Evolutionary conservation across 2,329 filamentous ascomycete species (phyloP).

Genomic region (Paecilomyces dactylethromorphus): DNA sequence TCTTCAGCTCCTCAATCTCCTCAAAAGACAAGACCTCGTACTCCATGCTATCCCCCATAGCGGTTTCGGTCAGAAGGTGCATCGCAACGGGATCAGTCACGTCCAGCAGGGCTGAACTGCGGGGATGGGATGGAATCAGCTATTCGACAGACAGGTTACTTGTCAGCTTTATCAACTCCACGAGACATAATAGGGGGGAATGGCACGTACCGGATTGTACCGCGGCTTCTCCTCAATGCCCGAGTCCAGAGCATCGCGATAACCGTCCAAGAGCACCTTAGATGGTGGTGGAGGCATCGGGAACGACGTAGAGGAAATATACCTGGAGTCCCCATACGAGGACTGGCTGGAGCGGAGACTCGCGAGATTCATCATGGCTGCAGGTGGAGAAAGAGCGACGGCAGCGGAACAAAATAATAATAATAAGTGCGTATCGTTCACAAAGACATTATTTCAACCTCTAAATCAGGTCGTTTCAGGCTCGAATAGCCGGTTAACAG

Average conservation of each 20-base stretch:
- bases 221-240: slow-evolving; percentile 50
- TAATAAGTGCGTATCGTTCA: slow-evolving; percentile 6
- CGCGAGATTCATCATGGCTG: slow-evolving; percentile 24
- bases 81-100: slow-evolving; percentile 63
- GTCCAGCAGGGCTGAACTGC: slow-evolving; percentile 33
- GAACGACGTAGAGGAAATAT: slow-evolving; percentile 28
- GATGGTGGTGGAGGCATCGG: slow-evolving; percentile 25
- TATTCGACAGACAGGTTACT: slow-evolving; percentile 39
- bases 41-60: slow-evolving; percentile 76
- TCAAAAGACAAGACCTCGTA: slow-evolving; percentile 85
- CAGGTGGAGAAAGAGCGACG: slow-evolving; percentile 1
- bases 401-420: not conserved
- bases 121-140: slow-evolving; percentile 44
- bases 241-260: slow-evolving; percentile 50
- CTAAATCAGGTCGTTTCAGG: slow-evolving; percentile 3
- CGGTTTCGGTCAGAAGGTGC: slow-evolving; percentile 89
- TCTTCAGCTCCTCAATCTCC: slow-evolving; percentile 87
- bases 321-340: slow-evolving; percentile 35
- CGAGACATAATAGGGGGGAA: not conserved
- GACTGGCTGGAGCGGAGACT: slow-evolving; percentile 34
- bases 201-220: slow-evolving; percentile 50
- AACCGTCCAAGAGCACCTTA: slow-evolving; percentile 53
- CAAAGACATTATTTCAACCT: not conserved
- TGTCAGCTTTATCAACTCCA: slow-evolving; percentile 4
- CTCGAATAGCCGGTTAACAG: not conserved